Conservation (phyloP, 352 stramenopile genomes). For the Globisporangium echinulatum region DNA sequence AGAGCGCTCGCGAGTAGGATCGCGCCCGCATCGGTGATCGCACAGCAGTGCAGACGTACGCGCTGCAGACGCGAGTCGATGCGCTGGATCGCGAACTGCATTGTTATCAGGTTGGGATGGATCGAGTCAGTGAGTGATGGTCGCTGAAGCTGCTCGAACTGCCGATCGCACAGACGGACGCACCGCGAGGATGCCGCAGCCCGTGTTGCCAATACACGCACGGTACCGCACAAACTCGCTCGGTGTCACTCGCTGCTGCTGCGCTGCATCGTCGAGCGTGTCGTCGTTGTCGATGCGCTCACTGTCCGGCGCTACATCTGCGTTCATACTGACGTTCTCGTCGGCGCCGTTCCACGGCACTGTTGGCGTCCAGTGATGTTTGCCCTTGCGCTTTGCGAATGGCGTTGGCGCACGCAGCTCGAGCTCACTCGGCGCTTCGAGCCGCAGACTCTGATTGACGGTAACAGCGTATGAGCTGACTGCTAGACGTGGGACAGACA, state of each 20-base stretch:
- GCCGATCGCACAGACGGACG: neutral
- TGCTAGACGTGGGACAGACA: neutral
- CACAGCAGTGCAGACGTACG: constrained; percentile 32
- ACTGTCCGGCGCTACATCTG: neutral
- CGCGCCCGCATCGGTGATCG: constrained; percentile 33
- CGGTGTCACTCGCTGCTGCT: neutral
- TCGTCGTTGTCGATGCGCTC: neutral
- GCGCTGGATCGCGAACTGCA: constrained; percentile 7
- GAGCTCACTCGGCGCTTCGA: neutral
- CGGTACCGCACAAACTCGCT: constrained; percentile 12
- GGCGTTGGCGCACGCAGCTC: neutral
- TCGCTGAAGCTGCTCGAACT: neutral
- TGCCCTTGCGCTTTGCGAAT: neutral
- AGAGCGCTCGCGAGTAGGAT: constrained; percentile 36
- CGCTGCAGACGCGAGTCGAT: constrained; percentile 11
- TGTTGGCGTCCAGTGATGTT: neutral
- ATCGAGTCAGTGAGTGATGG: neutral
- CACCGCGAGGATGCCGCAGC: constrained; percentile 19
- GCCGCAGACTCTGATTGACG: neutral
- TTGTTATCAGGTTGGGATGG: constrained; percentile 10
- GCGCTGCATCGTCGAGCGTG: too few relatives aligned
- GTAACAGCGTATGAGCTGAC: neutral
- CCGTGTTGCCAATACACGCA: constrained; percentile 17
- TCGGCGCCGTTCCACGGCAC: neutral
- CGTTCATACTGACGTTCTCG: neutral